These are phyloP conservation scores for Puccinia novopanici DNA, from an alignment of 1,284 basidiomycete species.

Conservation along the genomic window DNA sequence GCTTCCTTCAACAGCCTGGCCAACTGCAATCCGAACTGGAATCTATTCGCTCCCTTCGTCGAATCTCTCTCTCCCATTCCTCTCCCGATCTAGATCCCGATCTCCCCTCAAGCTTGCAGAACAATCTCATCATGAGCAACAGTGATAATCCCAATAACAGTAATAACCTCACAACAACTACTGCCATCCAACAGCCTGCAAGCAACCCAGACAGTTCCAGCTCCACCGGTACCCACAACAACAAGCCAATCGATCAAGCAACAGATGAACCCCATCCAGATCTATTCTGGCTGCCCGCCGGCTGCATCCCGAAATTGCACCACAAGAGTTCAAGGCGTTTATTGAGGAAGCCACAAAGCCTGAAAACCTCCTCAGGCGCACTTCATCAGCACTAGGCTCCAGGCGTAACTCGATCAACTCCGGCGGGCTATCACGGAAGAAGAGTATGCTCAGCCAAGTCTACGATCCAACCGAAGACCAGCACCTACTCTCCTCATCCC, in stretches of 20 bases:
- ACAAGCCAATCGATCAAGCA: conserved; percentile 17
- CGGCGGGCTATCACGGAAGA: conserved; percentile 70
- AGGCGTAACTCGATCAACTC: conserved; percentile 62
- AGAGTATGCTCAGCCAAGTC: conserved; percentile 85
- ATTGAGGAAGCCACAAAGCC: conserved; percentile 81
- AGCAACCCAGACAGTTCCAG: conserved; percentile 21
- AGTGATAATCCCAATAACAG: neutral
- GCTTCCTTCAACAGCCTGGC: neutral
- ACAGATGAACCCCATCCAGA: conserved; percentile 56
- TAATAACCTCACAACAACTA: neutral
- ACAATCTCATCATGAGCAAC: conserved; percentile 19
- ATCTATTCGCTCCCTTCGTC: conserved; percentile 53
- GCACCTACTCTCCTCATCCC: conserved; percentile 53
- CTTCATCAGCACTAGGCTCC: conserved; percentile 53
- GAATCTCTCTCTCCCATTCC: conserved; percentile 54
- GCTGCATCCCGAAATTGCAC: conserved; percentile 94
- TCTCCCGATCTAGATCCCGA: conserved; percentile 53
- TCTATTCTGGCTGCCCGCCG: conserved; percentile 97
- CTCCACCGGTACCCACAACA: neutral
- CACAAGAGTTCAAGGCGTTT: conserved; percentile 89
- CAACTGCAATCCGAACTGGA: conserved; percentile 52
- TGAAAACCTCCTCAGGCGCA: conserved; percentile 57
- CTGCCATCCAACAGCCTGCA: conserved; percentile 13
- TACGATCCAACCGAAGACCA: conserved; percentile 66
- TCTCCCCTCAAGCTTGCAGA: conserved; percentile 50